Percentiles rank a stretch among this genome's conserved stretches.
These are phyloP conservation scores for Sarocladiaceae sp. DNA, from an alignment of 2,329 filamentous ascomycete genomes.

Conservation along the genomic window DNA sequence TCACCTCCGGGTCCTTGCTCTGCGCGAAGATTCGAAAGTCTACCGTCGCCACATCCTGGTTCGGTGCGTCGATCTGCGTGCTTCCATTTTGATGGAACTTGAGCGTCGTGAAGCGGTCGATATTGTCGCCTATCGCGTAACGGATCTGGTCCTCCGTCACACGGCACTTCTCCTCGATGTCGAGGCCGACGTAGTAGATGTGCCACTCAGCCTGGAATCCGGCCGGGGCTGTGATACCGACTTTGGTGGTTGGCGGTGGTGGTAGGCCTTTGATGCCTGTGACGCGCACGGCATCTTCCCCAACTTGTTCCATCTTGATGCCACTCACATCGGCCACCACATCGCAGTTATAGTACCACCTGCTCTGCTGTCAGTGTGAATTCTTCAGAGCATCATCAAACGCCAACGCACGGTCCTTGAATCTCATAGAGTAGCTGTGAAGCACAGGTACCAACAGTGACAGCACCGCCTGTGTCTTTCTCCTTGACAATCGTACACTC, in stretches of 20 bases:
- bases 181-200: constrained; percentile 38
- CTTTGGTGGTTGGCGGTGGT: constrained; percentile 7
- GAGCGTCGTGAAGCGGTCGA: constrained; percentile 16
- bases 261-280: constrained; percentile 8
- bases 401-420: constrained; percentile 25
- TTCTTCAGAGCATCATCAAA: no score
- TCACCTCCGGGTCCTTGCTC: constrained; percentile 23
- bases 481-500: constrained; percentile 22
- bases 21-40: constrained; percentile 41
- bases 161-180: constrained; percentile 32
- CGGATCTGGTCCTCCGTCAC: constrained; percentile 23
- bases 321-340: constrained; percentile 5
- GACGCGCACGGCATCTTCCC: constrained; percentile 2
- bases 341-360: constrained; percentile 12
- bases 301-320: constrained; percentile 8
- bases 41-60: constrained; percentile 41
- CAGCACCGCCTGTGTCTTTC: constrained; percentile 17
- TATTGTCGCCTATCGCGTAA: constrained; percentile 22
- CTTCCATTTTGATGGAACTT: constrained; percentile 32
- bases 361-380: not conserved
- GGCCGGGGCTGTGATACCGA: constrained; percentile 8
- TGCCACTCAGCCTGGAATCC: constrained; percentile 22
- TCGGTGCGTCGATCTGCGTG: constrained; percentile 29
- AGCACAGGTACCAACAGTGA: constrained; percentile 20
- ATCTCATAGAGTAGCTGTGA: constrained; percentile 33